phyloP scores from a whole-genome alignment of 1,284 basidiomycete genomes.

The Trametes sp. region DNA sequence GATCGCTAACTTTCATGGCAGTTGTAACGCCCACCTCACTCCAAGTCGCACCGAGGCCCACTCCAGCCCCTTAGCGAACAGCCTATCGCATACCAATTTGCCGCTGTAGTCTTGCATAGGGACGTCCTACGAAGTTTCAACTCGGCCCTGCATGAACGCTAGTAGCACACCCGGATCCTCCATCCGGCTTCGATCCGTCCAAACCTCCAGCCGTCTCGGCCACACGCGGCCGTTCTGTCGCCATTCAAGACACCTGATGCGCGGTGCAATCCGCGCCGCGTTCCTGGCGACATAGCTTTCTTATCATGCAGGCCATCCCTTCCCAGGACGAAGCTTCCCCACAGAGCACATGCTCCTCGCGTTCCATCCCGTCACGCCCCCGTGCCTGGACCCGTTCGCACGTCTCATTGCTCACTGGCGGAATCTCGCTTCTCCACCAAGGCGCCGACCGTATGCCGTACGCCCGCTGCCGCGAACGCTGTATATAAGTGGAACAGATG shows the following conservation, averaged over 20 bases:
- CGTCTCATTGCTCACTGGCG: neutral
- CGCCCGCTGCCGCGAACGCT: neutral
- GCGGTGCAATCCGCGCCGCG: neutral
- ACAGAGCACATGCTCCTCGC: conserved; percentile 2
- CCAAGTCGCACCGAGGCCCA: no score
- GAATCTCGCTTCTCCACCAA: neutral
- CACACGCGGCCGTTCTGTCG: neutral
- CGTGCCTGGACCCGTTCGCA: conserved; percentile 5
- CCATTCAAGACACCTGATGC: neutral
- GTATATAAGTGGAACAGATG: conserved; percentile 5
- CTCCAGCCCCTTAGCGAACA: no score
- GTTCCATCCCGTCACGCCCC: conserved; percentile 1
- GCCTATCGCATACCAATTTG: no score
- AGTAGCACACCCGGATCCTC: no score
- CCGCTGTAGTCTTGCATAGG: no score
- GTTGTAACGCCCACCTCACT: no score
- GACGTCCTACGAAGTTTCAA: neutral
- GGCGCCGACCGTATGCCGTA: neutral
- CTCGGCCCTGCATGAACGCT: neutral
- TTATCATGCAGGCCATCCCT: conserved; percentile 5
- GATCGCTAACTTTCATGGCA: no score
- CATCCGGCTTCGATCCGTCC: no score
- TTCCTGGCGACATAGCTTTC: conserved; percentile 4
- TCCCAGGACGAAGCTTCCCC: conserved; percentile 7
- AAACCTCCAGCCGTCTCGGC: neutral